phyloP scores from a whole-genome alignment of 768 basidiomycete genomes.

The Rhizopogon roseolus region DNA sequence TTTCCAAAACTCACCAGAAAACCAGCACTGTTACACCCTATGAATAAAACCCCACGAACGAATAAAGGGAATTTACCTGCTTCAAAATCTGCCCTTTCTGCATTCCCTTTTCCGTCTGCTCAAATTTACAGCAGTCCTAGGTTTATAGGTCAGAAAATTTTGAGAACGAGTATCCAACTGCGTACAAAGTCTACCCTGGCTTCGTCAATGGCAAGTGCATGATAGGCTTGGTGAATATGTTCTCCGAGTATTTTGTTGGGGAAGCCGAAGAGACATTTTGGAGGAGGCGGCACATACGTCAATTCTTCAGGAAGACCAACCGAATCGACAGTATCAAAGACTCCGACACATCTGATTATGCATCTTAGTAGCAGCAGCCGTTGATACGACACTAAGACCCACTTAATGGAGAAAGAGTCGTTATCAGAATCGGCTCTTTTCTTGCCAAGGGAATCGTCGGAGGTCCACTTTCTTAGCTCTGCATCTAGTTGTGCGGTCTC shows the following conservation, averaged over 20 bases:
- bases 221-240: conserved; percentile 63
- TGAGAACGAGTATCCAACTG: not conserved
- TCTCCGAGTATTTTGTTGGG: conserved; percentile 52
- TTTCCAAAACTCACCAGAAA: conserved; percentile 43
- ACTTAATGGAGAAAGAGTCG: conserved; percentile 61
- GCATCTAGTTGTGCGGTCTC: conserved; percentile 35
- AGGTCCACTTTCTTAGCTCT: conserved; percentile 51
- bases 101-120: conserved; percentile 48
- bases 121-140: conserved; percentile 62
- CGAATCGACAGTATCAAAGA: conserved; percentile 77
- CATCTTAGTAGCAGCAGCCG: not conserved
- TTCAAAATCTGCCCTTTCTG: conserved; percentile 54
- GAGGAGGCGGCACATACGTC: conserved; percentile 36
- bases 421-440: conserved; percentile 41
- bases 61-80: conserved; percentile 38
- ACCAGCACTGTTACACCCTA: conserved; percentile 55
- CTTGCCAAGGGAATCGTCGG: conserved; percentile 48
- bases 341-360: conserved; percentile 53
- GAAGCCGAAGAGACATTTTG: conserved; percentile 59
- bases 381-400: conserved; percentile 8
- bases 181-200: conserved; percentile 64
- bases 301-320: conserved; percentile 68
- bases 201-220: conserved; percentile 69
- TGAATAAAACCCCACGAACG: not conserved
- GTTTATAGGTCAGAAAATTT: not conserved